Evolutionary conservation across 2,329 filamentous ascomycete genomes (phyloP), one percentile per base, ranked within the genome.

Genomic region (Fusarium fracticaudum): DNA sequence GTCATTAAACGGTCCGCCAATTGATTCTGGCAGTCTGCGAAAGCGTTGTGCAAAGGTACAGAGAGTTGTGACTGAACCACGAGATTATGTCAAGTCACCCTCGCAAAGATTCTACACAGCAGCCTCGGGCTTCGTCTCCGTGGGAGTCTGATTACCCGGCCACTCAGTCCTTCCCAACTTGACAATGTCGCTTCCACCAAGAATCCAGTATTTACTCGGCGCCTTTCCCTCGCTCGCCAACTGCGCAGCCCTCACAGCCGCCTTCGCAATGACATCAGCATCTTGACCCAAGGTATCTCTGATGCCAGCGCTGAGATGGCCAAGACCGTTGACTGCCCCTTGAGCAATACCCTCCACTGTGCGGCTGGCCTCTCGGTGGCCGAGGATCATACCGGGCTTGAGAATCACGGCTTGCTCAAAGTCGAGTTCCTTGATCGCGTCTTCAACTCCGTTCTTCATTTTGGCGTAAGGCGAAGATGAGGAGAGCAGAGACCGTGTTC

Each of bases 381-480:
- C 95, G 5, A 95, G 81, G 76, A 98, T 93, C 70, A 95, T 72
- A 0, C 93, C 95, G 0, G 95, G 95, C 50, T 91, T 83, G 29
- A 92, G 55, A 61, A 98, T 92, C 63, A 98, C 88, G 9, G 91
- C 92, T 74, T 93, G 90, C 57, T 95, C 93, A 79, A 98, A 98
- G 9, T 85, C 91, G 8, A 96, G 83, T 47, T 84, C 89, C 80
- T 90, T 89, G 68, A 98, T 88, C 22, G 90, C 86, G 40, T 97
- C 92, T 81, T 98, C 96, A 45, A 98, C 90, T 77, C 96, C 93
- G 31, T 90, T 91, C 86, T 98, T 98, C 94, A 98, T 96, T 81
- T 86, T 73, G 84, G 90, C 71, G 83, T 87, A 83, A 78, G 86
- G 84, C 80, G 89, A n/a, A 85, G 86, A 58, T 82, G 83, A 54